phyloP scores from a whole-genome alignment of 768 basidiomycete species.

The Phaeotremella skinneri region DNA sequence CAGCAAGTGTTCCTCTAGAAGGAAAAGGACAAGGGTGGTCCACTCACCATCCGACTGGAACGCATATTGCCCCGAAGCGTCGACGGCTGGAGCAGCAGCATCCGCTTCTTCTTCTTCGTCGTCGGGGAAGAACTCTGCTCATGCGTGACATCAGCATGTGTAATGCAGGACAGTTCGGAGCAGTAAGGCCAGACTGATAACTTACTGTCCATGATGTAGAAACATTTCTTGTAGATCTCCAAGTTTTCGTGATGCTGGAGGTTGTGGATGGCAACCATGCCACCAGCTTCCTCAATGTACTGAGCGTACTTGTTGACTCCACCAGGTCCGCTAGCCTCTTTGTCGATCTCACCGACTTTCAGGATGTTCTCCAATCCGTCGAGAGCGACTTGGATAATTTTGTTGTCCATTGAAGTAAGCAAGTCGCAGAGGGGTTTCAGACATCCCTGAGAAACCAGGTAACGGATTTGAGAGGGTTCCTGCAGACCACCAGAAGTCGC shows the following conservation, averaged over 20 bases:
- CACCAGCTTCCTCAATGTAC: slow-evolving; percentile 95
- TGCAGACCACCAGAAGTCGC: slow-evolving; percentile 96
- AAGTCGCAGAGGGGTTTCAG: slow-evolving; percentile 98
- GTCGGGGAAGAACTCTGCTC: slow-evolving; percentile 90
- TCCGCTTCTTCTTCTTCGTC: slow-evolving; percentile 86
- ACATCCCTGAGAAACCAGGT: slow-evolving; percentile 95
- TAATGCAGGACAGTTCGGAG: not conserved
- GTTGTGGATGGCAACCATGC: slow-evolving; percentile 98
- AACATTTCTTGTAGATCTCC: slow-evolving; percentile 99
- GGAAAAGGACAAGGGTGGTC: slow-evolving; percentile 37
- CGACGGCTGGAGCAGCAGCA: slow-evolving; percentile 66
- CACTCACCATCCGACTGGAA: slow-evolving; percentile 50
- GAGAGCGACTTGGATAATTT: slow-evolving; percentile 92
- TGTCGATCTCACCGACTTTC: slow-evolving; percentile 96
- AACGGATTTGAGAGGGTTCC: slow-evolving; percentile 94
- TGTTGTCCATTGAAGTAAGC: slow-evolving; percentile 98
- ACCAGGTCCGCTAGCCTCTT: slow-evolving; percentile 72
- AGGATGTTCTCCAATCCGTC: slow-evolving; percentile 98
- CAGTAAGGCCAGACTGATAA: slow-evolving; percentile 16
- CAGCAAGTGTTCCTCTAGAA: slow-evolving; percentile 24
- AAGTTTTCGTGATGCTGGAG: slow-evolving; percentile 99
- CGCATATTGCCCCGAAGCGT: slow-evolving; percentile 55
- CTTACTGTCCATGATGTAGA: slow-evolving; percentile 65
- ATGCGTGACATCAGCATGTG: not conserved
- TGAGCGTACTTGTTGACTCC: slow-evolving; percentile 88